Evolutionary conservation across 2,329 filamentous ascomycete species (phyloP), one percentile per base, ranked within the genome.

Genomic region (Rutstroemia sydowiana): DNA sequence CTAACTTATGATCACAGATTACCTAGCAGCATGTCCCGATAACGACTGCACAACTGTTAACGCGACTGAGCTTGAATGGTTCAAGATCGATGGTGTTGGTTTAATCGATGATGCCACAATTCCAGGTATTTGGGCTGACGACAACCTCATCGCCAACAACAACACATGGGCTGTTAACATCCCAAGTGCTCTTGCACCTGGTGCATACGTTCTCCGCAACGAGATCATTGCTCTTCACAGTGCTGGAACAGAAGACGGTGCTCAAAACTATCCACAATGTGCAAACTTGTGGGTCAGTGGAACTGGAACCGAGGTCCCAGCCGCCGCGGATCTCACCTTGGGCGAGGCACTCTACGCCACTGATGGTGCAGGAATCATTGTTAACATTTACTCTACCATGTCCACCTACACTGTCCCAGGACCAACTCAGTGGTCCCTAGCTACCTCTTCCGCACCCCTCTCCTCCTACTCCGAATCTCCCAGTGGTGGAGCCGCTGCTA

Each of bases 261-360:
- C 67, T 70, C 55, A 76, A 75, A 68, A 70, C 70, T 61, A 78
- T 75, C 63, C 75, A 69, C 34, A 76, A 65, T 79, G 76, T 59
- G 60, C 76, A 50, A 76, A 76, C 62, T 63, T 78, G 23, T 63
- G 72, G 56, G 68, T 78, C 45, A 69, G 64, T 42, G 73, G 74
- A 18, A 65, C 66, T 13, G 74, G 74, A 26, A 66, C 68, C 11
- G 66, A 62, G 36, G 46, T 62, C 14, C 66, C 65, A 20, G 57
- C 64, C 14, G 45, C 61, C 23, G 65, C 64, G 14, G 58, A 63
- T 18, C 71, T 72, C n/a, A 62, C 64, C 32, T 53, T 61, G 1
- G 73, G 66, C 14, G 70, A 65, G 5, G 63, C 63, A 43, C 65
- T 74, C n/a, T 76, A 76, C 59, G 67, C 62, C 32, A 55, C 61